Evolutionary conservation across 345 rosid genomes (phyloP).

Genomic region (Citrus hindsii): DNA sequence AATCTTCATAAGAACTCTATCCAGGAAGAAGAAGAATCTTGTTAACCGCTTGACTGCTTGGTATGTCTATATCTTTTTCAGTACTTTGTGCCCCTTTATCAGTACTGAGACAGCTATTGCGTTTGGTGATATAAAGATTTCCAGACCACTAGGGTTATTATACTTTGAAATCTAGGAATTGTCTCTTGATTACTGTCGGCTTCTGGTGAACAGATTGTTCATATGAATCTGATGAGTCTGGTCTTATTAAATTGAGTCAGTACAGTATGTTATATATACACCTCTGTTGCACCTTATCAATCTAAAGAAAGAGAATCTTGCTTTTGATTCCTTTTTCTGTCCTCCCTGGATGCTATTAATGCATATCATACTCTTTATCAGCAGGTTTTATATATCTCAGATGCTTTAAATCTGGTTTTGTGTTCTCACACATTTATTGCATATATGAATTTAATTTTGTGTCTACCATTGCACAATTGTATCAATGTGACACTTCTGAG

Average conservation of each 20-base stretch:
- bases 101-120: neutral
- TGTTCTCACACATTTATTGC: neutral
- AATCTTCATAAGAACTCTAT: constrained; percentile 45
- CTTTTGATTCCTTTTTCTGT: neutral
- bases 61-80: constrained; percentile 28
- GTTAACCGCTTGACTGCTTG: constrained; percentile 56
- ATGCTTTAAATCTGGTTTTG: neutral
- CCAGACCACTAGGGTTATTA: neutral
- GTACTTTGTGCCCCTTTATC: neutral
- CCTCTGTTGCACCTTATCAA: neutral
- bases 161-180: neutral
- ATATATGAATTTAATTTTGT: neutral
- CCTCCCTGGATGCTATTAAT: neutral
- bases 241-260: neutral
- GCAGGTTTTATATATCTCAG: neutral
- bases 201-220: neutral
- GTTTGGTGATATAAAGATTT: neutral
- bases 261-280: neutral
- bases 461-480: neutral
- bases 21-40: constrained; percentile 49
- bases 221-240: neutral
- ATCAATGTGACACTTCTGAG: constrained; percentile 9
- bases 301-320: neutral
- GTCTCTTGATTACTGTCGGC: neutral
- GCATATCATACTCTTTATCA: neutral